Evolutionary conservation across 176 grass and related monocot genomes (phyloP).

Genomic region (Guadua angustifolia): DNA sequence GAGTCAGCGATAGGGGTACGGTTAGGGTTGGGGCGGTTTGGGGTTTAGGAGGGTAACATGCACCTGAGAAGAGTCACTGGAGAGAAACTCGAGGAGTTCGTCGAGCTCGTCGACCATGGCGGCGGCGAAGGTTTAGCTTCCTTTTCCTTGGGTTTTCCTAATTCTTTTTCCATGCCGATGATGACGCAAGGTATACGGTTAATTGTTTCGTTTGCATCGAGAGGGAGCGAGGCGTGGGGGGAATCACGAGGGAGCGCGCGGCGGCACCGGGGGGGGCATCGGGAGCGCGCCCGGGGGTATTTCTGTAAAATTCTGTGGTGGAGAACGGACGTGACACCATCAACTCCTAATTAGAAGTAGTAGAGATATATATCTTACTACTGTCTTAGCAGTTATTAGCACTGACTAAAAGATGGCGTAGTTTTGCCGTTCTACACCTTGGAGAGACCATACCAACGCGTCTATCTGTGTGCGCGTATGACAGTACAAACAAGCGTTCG

Average conservation of each 20-base stretch:
- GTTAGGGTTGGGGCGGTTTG: background rate
- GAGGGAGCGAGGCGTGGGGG: no score
- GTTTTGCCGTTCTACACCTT: background rate
- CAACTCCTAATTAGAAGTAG: no score
- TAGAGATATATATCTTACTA: no score
- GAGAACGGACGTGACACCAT: no score
- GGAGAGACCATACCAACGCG: background rate
- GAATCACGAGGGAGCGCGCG: no score
- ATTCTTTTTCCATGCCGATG: no score
- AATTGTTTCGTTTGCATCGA: no score
- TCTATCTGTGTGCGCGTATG: background rate
- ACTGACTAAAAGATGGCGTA: background rate
- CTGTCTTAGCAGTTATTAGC: background rate
- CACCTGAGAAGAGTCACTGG: background rate
- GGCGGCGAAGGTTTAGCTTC: background rate
- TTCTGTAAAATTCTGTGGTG: no score
- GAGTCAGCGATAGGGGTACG: no score
- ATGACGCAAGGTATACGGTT: no score
- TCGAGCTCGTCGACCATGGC: slow-evolving; percentile 83
- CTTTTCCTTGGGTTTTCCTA: background rate
- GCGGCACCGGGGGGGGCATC: no score
- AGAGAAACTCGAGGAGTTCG: slow-evolving; percentile 61
- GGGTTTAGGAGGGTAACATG: background rate
- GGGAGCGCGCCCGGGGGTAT: no score
- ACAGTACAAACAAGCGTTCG: background rate